Base-by-base conservation (phyloP, 768 basidiomycete species). In the Psilocybe cyanescens region DNA sequence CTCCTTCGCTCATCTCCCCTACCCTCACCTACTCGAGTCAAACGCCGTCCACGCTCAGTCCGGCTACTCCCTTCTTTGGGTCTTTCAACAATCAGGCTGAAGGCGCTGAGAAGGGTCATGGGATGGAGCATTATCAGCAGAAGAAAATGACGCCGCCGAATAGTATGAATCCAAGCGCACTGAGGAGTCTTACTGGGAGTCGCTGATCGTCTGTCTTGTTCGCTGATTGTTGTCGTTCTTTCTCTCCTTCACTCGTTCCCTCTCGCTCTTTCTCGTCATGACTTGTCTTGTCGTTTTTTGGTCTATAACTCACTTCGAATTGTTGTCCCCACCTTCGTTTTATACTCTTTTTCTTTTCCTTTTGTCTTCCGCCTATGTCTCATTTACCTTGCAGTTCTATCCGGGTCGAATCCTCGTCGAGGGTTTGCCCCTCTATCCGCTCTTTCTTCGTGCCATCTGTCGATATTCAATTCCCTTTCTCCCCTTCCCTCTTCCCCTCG, bases 61-160 rank as follows among this genome's bases (percentile, higher is more conserved):
- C 89, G 16, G 83, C 87, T 9, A 90, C 88, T 9, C 88, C 88
- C 9, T 90, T 89, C 75, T 86, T 89, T 73, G 83, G 84, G 29
- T 83, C 85, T 7, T 89, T 90, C 68, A 72, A 70, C 60, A 72
- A 64, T 55, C 70, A 74, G 49, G 58, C 60, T 29, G 76, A 78
- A 16, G 71, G 69, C 11, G 75, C 75, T 57, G 73, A 73, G 44
- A 70, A 68, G 65, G 65, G 62, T 47, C 46, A 55, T 56, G 60
- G 45, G 54, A 41, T 66, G 47, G 68, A 66, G 12, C 63, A 66
- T 8, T 58, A 60, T 19, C 65, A 64, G 19, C 66, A 63, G 49
- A 59, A 63, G 62, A 62, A 65, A 48, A 53, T 47, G 63, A 61
- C 53, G 48, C 41, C 47, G 35, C 47, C 45, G 54, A 54, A 28